Evolutionary conservation across 805 yeast species (phyloP).

Genomic region (Saturnispora kantuleensis): DNA sequence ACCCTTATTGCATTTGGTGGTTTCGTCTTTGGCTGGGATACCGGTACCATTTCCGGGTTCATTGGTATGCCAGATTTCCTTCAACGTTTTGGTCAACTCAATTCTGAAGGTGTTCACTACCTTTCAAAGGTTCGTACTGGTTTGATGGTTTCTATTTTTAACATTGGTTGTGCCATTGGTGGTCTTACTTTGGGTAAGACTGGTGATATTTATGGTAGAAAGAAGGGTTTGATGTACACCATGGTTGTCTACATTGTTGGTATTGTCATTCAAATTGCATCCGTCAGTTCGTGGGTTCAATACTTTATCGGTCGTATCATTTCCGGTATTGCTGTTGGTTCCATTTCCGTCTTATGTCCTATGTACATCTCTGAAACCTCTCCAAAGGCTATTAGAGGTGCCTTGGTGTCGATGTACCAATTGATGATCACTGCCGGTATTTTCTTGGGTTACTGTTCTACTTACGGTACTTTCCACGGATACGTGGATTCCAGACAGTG

Average conservation of each 20-base stretch:
- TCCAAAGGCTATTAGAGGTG: slow-evolving; percentile 63
- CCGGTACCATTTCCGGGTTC: slow-evolving; percentile 69
- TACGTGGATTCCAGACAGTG: slow-evolving; percentile 46
- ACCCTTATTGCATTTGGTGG: slow-evolving; percentile 66
- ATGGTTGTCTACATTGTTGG: slow-evolving; percentile 53
- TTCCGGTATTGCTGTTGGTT: slow-evolving; percentile 48
- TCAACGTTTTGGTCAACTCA: slow-evolving; percentile 20
- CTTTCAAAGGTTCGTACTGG: slow-evolving; percentile 48
- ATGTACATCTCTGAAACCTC: slow-evolving; percentile 59
- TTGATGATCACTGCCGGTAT: slow-evolving; percentile 63
- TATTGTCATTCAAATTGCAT: slow-evolving; percentile 48
- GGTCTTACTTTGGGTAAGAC: slow-evolving; percentile 47
- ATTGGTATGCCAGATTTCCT: slow-evolving; percentile 52
- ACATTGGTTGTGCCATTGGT: slow-evolving; percentile 67
- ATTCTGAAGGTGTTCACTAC: slow-evolving; percentile 28
- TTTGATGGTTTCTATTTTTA: slow-evolving; percentile 59
- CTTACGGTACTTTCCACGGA: slow-evolving; percentile 48
- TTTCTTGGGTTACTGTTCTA: slow-evolving; percentile 58
- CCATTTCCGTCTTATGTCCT: slow-evolving; percentile 43
- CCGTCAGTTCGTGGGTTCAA: slow-evolving; percentile 50
- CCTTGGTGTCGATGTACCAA: slow-evolving; percentile 61
- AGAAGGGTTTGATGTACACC: slow-evolving; percentile 42
- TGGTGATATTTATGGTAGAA: slow-evolving; percentile 55
- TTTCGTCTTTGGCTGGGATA: slow-evolving; percentile 69
- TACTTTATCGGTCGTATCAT: slow-evolving; percentile 52